Base-by-base conservation (phyloP, 768 basidiomycete genomes). In the Flagelloscypha sp. region DNA sequence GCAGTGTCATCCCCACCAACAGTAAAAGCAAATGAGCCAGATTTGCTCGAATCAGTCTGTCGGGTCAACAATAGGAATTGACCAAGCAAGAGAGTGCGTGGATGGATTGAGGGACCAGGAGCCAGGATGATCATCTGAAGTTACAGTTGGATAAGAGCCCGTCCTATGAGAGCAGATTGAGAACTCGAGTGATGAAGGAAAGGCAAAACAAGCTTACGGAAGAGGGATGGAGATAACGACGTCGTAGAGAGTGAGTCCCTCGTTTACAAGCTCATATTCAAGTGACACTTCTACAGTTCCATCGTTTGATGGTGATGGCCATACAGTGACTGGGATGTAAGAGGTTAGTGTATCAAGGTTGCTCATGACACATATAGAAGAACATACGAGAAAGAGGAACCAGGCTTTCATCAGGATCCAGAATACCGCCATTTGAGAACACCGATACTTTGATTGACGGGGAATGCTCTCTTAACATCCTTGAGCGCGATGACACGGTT, bases 231-330 rank as follows among this genome's bases (percentile, higher is more conserved):
- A 81, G 42, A 98, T 88, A 44, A 77, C 68, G 16, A 93, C 74
- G 54, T 97, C 87, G 55, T 86, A 76, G 2, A 97, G 68, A 0
- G 77, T 75, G 36, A 97, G 61, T 31, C 70, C 71, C 43, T 84
- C 72, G 44, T 89, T 85, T 54, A 94, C 90, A 30, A 98, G 81
- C 55, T 98, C 93, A 53, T 95, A 97, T 59, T 97, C 95, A 43
- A 98, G 87, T 58, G 86, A 93, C 41, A 98, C 87, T 44, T 94
- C 90, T 46, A 81, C 85, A 1, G 82, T 83, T n/a, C 90, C 90
- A 42, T 89, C 84, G 48, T 87, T 88, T 24, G 85, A 80, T 5
- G 87, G 84, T 9, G 89, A 81, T 9, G 93, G 95, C 93, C 93
- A 98, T 60, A 89, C 93, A 53, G 89, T 99, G 56, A 99, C 93